These are phyloP conservation scores for Hypoxylon sp. DNA, from an alignment of 2,329 filamentous ascomycete species.

Conservation along the genomic window DNA sequence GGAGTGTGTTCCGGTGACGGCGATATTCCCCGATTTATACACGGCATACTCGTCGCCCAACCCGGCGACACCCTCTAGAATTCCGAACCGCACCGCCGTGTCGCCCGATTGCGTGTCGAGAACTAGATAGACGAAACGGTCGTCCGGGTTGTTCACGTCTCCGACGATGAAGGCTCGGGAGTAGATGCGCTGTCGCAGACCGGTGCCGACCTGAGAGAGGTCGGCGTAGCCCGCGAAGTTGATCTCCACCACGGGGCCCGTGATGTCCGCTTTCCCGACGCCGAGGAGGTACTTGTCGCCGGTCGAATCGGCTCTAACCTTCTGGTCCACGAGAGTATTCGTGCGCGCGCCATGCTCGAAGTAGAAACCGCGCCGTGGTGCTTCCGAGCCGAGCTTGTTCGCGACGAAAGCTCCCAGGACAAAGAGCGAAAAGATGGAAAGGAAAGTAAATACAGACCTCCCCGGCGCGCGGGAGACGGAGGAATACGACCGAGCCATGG, in stretches of 20 bases:
- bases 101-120: slow-evolving; percentile 88
- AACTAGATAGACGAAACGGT: slow-evolving; percentile 85
- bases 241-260: slow-evolving; percentile 83
- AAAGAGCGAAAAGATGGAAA: slow-evolving; percentile 47
- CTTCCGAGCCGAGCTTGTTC: slow-evolving; percentile 28
- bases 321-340: slow-evolving; percentile 24
- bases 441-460: slow-evolving; percentile 38
- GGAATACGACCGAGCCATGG: slow-evolving; percentile 32
- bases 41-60: slow-evolving; percentile 76
- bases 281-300: slow-evolving; percentile 59
- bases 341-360: slow-evolving; percentile 27
- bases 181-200: slow-evolving; percentile 84
- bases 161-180: slow-evolving; percentile 88
- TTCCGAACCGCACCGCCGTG: slow-evolving; percentile 83
- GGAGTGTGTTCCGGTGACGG: slow-evolving; percentile 90
- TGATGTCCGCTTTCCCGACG: slow-evolving; percentile 63
- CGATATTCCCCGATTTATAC: slow-evolving; percentile 81
- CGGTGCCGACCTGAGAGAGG: slow-evolving; percentile 78
- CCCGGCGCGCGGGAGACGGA: slow-evolving; percentile 34
- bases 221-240: slow-evolving; percentile 91
- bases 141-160: slow-evolving; percentile 66
- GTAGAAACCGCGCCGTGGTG: slow-evolving; percentile 26
- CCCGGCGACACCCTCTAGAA: slow-evolving; percentile 72
- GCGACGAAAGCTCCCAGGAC: slow-evolving; percentile 46
- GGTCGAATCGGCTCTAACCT: slow-evolving; percentile 35